phyloP scores from a whole-genome alignment of 202 grass and related monocot species.

The Schoenoplectus tabernaemontani region DNA sequence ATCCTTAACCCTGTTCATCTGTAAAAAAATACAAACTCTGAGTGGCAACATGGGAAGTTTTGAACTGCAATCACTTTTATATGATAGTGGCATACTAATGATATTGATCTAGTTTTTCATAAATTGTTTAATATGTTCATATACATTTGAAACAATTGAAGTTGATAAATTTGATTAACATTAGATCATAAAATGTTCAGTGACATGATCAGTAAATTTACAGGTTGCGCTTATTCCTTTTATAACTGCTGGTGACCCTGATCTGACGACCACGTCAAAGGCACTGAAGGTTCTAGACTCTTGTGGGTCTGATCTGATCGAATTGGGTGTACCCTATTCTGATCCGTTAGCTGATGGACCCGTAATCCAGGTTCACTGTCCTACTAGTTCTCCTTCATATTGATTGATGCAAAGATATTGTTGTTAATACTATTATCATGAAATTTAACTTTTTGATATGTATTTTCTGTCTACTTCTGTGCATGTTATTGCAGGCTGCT shows the following conservation, averaged over 20 bases:
- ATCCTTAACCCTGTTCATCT: not conserved
- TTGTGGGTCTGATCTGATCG: slow-evolving; percentile 77
- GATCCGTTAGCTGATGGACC: slow-evolving; percentile 93
- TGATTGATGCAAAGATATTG: not conserved
- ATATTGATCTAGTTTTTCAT: not conserved
- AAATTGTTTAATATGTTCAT: not conserved
- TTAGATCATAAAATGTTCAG: not conserved
- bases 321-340: slow-evolving; percentile 87
- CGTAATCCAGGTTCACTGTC: slow-evolving; percentile 65
- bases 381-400: not conserved
- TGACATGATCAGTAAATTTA: not conserved
- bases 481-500: slow-evolving; percentile 42
- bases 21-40: not conserved
- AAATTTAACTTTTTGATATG: not conserved
- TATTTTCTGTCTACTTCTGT: not conserved
- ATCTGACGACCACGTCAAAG: slow-evolving; percentile 64
- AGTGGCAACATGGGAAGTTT: not conserved
- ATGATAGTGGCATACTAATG: not conserved
- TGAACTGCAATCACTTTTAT: not conserved
- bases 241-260: slow-evolving; percentile 86
- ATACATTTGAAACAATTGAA: not conserved
- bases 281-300: slow-evolving; percentile 80
- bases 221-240: slow-evolving; percentile 79
- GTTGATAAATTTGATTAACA: not conserved
- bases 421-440: not conserved